Percentiles rank a stretch among this genome's conserved stretches.
Evolutionary conservation across 1,284 basidiomycete genomes (phyloP).

Genomic region (Moesziomyces globuligerus): DNA sequence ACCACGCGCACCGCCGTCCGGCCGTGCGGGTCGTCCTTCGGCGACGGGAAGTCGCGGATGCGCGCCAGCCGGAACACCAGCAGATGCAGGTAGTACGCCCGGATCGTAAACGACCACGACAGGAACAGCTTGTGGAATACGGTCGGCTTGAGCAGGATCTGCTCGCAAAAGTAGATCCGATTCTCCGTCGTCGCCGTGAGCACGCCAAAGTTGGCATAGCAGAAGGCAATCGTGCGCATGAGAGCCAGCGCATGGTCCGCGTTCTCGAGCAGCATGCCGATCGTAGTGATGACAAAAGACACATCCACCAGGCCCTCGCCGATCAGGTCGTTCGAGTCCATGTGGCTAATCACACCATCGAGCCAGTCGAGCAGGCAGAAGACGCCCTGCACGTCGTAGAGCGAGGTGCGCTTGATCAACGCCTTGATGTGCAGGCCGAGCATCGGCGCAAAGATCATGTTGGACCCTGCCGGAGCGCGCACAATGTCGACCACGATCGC

Average conservation of each 20-base stretch:
- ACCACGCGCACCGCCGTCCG: conserved; percentile 52
- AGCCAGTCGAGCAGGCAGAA: conserved; percentile 65
- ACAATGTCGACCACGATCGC: conserved; percentile 64
- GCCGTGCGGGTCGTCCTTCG: conserved; percentile 48
- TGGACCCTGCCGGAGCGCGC: conserved; percentile 45
- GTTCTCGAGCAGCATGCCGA: conserved; percentile 57
- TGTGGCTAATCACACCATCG: conserved; percentile 59
- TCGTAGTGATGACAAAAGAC: conserved; percentile 57
- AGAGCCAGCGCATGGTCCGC: conserved; percentile 63
- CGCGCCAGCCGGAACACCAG: conserved; percentile 63
- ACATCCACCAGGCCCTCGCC: conserved; percentile 54
- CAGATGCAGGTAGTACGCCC: conserved; percentile 63
- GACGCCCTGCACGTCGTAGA: conserved; percentile 64
- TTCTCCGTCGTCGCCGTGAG: conserved; percentile 49
- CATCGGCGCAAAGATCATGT: conserved; percentile 59
- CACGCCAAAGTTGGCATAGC: conserved; percentile 63
- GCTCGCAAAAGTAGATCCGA: conserved; percentile 58
- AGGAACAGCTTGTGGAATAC: conserved; percentile 64
- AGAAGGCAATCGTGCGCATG: conserved; percentile 64
- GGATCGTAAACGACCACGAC: conserved; percentile 64
- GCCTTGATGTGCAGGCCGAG: conserved; percentile 60
- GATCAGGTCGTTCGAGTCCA: conserved; percentile 58
- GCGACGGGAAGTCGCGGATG: conserved; percentile 55
- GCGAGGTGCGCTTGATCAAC: conserved; percentile 60
- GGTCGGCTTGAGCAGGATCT: conserved; percentile 56